phyloP scores from a whole-genome alignment of 176 grass and related monocot genomes.

The Aegilops sharonensis region DNA sequence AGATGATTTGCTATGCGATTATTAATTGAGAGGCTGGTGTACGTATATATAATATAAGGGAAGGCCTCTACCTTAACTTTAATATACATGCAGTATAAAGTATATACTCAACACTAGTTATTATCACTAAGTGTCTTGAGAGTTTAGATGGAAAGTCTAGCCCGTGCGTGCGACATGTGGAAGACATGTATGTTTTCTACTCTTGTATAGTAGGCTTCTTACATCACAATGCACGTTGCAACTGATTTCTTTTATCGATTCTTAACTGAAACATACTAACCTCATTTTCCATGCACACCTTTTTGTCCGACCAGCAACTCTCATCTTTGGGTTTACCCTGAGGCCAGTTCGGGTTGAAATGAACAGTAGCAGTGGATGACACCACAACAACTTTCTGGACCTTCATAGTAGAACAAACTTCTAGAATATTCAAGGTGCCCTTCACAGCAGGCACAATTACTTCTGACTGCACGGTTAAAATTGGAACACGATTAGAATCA shows the following conservation, averaged over 20 bases:
- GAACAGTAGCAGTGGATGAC: conserved; percentile 12
- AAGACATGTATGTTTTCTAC: no score
- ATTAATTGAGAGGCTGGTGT: no score
- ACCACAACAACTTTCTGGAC: conserved; percentile 18
- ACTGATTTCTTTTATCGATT: not conserved
- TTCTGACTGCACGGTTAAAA: conserved; percentile 29
- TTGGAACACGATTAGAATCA: not conserved
- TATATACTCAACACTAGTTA: no score
- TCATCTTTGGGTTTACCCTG: not conserved
- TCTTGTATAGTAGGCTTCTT: not conserved
- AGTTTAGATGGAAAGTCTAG: no score
- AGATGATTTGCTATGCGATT: no score
- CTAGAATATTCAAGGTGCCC: conserved; percentile 20
- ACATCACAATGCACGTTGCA: not conserved
- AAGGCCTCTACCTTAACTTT: no score
- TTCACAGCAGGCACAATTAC: conserved; percentile 26
- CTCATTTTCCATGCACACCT: conserved; percentile 9
- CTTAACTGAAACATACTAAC: conserved; percentile 6
- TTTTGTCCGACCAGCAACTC: conserved; percentile 15
- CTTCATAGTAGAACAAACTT: conserved; percentile 1
- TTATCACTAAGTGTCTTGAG: no score
- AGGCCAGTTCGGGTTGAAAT: conserved; percentile 11
- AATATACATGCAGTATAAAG: no score
- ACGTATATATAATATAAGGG: no score
- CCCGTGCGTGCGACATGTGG: no score